A percentile compares a stretch with the other conserved stretches of the same genome.
These are phyloP conservation scores for Aureobasidium musti DNA, from an alignment of 2,329 filamentous ascomycete genomes.

Conservation along the genomic window DNA sequence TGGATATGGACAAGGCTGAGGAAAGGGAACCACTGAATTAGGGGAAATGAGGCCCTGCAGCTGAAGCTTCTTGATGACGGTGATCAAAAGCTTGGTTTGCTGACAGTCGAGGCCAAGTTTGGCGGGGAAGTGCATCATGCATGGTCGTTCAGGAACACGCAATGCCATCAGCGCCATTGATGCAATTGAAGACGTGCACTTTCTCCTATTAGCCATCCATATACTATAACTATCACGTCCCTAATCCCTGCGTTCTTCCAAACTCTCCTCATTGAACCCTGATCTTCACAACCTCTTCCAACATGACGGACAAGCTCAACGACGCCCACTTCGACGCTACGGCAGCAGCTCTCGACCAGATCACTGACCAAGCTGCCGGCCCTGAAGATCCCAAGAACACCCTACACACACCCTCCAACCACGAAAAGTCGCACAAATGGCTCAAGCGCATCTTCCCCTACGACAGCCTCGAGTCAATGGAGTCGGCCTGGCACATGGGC, in stretches of 20 bases:
- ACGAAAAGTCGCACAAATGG: slow-evolving; percentile 32
- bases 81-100: slow-evolving; percentile 23
- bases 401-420: slow-evolving; percentile 34
- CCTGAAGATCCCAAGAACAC: slow-evolving; percentile 36
- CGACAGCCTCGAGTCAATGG: slow-evolving; percentile 40
- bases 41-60: not conserved
- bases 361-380: slow-evolving; percentile 36
- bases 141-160: slow-evolving; percentile 9
- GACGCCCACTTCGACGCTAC: slow-evolving; percentile 36
- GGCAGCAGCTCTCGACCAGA: slow-evolving; percentile 33
- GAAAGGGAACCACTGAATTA: too few species aligned
- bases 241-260: not conserved
- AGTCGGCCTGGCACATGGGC: slow-evolving; percentile 45
- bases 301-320: slow-evolving; percentile 26
- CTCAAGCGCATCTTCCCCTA: slow-evolving; percentile 31
- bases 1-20: not conserved
- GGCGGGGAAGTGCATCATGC: slow-evolving; percentile 8
- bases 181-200: not conserved
- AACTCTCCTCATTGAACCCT: not conserved
- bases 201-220: not conserved
- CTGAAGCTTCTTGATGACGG: not conserved
- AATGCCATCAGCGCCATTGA: not conserved
- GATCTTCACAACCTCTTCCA: not conserved
- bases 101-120: slow-evolving; percentile 5
- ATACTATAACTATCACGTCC: not conserved